Evolutionary conservation across 2,329 filamentous ascomycete species (phyloP).

Genomic region (Didymellaceae sp.): DNA sequence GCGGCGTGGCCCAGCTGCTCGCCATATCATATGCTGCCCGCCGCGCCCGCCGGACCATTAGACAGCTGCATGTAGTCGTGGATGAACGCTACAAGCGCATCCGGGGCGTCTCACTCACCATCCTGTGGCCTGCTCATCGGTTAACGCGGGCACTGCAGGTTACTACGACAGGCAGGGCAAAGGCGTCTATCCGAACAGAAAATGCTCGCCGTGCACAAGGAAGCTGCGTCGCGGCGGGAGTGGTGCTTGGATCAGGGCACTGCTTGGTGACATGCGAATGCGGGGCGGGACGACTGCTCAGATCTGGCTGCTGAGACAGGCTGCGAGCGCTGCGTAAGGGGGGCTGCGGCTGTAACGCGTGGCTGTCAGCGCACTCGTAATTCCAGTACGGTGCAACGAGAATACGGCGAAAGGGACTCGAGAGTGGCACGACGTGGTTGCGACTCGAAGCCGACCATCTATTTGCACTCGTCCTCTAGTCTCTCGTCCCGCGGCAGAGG

Average conservation of each 20-base stretch:
- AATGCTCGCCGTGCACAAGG: constrained; percentile 10
- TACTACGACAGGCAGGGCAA: constrained; percentile 2
- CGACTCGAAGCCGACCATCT: constrained; percentile 7
- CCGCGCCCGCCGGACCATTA: constrained; percentile 2
- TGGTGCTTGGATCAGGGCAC: constrained; percentile 12
- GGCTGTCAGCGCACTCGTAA: constrained; percentile 1
- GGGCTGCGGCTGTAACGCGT: constrained; percentile 12
- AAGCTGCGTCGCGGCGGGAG: constrained; percentile 13
- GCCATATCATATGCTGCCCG: constrained; percentile 1
- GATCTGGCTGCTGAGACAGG: constrained; percentile 4
- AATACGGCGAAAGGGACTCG: background rate
- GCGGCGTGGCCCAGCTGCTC: background rate
- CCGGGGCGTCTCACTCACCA: constrained; percentile 10
- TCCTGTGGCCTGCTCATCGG: constrained; percentile 22
- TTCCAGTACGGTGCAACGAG: constrained; percentile 1
- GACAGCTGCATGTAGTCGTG: constrained; percentile 11
- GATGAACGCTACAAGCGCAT: constrained; percentile 2
- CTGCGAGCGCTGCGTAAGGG: constrained; percentile 10
- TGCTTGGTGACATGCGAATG: constrained; percentile 18
- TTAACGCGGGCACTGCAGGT: constrained; percentile 13
- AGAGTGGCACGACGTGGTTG: constrained; percentile 10
- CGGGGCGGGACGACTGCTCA: constrained; percentile 7
- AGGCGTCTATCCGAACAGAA: constrained; percentile 9
- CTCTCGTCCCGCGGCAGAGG: constrained; percentile 10
- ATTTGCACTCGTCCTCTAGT: constrained; percentile 7